Base-by-base conservation (phyloP, 140 eudicot genomes). In the Bidens hawaiensis region DNA sequence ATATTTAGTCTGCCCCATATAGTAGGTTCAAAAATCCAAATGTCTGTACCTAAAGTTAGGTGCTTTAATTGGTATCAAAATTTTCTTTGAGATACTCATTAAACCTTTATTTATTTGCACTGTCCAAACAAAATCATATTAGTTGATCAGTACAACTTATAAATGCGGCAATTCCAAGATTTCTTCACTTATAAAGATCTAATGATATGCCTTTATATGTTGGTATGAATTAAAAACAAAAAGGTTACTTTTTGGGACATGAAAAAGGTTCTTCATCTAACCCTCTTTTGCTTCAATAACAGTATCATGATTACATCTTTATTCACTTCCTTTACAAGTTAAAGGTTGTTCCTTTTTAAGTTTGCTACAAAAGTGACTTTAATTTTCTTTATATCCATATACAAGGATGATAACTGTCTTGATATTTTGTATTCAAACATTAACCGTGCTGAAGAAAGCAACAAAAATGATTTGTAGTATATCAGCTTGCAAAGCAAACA, bases 251-350 rank as follows among this genome's bases (percentile, higher is more conserved):
- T 65, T 74, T 66, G 42, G 60, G 64, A 38, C 42, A 49, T 74
- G 77, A 74, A 66, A 74, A 73, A 66, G 54, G 49, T 27, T 66
- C 54, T 36, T 50, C 50, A 59, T 74, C 74, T 74, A 74, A 74
- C 63, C 48, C 18, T 60, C 69, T 50, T 74, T 74, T 74, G 78
- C 69, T 66, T 74, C 78, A 58, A 74, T 74, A 74, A 74, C 78
- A 66, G 38, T 66, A 48, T 48, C 68, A 74, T 74, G 16, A 74
- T 74, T 50, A 27, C 78, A 48, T 74, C 28, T 17, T 30, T 65
- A 26, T 48, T 65, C 57, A 48, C 64, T 74, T 66, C 69, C 62
- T 57, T 66, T 74, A 47, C 69, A 74, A 74, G 74, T 25, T 74
- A 74, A 45, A 66, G 57, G 42, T 42, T 43, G 56, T 58, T 57